Evolutionary conservation across 306 rosid species (phyloP).

Genomic region (Cicer pinnatifidum): DNA sequence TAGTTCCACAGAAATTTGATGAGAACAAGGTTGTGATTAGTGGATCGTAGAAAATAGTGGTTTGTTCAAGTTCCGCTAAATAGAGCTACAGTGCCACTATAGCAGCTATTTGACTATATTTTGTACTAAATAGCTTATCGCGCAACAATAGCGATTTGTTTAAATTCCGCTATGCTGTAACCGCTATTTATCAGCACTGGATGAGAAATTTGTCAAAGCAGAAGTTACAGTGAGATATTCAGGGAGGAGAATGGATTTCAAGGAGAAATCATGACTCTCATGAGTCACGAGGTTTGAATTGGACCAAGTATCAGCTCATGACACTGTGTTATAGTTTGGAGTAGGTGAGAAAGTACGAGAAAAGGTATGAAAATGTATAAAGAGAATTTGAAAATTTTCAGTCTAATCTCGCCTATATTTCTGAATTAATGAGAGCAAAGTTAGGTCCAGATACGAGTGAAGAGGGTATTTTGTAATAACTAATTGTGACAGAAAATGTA

Average conservation of each 20-base stretch:
- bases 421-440: background rate
- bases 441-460: background rate
- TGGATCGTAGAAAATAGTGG: too few relatives aligned
- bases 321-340: constrained; percentile 9
- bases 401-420: background rate
- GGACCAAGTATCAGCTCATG: background rate
- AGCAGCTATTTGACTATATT: too few relatives aligned
- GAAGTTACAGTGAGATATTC: background rate
- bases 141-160: too few relatives aligned
- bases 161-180: too few relatives aligned
- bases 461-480: background rate
- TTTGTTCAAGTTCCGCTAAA: too few relatives aligned
- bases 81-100: too few relatives aligned
- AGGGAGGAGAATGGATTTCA: constrained; percentile 7
- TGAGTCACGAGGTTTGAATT: background rate
- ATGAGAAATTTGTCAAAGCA: background rate
- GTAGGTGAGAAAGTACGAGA: background rate
- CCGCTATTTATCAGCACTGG: too few relatives aligned
- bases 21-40: background rate
- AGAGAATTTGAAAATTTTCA: background rate
- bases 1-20: background rate
- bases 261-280: background rate
- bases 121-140: too few relatives aligned
- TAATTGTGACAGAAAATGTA: background rate
- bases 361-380: constrained; percentile 1